phyloP scores from a whole-genome alignment of 140 eudicot genomes.

The Oenanthe javanica region DNA sequence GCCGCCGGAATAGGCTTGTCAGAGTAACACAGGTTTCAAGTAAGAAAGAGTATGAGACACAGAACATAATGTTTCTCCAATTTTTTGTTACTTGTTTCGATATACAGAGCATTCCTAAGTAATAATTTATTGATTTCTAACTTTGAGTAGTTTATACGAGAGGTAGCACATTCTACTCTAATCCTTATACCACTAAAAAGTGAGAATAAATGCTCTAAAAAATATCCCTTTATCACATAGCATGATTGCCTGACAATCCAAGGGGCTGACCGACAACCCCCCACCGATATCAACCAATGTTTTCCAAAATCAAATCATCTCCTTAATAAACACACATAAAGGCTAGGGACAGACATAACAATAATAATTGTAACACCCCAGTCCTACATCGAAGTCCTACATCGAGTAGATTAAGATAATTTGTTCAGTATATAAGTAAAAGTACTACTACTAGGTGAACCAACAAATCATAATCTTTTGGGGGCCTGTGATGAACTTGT shows the following conservation, averaged over 20 bases:
- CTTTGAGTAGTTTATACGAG: not conserved
- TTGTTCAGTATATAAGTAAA: too few relatives aligned
- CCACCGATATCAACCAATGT: too few relatives aligned
- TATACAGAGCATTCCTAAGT: not conserved
- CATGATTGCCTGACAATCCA: not conserved
- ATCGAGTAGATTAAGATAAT: too few relatives aligned
- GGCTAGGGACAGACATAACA: too few relatives aligned
- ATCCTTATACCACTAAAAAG: not conserved
- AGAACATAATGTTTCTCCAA: not conserved
- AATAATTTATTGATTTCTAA: not conserved
- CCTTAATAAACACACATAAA: too few relatives aligned
- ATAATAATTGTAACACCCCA: too few relatives aligned
- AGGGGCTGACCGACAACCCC: not conserved
- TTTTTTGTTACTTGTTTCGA: not conserved
- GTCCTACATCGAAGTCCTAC: too few relatives aligned
- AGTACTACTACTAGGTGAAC: too few relatives aligned
- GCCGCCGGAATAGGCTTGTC: too few relatives aligned
- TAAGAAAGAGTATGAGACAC: not conserved
- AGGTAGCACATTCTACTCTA: not conserved
- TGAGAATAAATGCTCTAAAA: not conserved
- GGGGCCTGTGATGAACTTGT: too few relatives aligned
- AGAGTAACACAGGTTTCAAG: not conserved
- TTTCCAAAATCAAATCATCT: not conserved
- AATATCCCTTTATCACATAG: not conserved
- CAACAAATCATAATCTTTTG: too few relatives aligned